A percentile compares a stretch with the other conserved stretches of the same genome.
These are phyloP conservation scores for Fraxinus velutina DNA, from an alignment of 305 asterid genomes.

Conservation along the genomic window DNA sequence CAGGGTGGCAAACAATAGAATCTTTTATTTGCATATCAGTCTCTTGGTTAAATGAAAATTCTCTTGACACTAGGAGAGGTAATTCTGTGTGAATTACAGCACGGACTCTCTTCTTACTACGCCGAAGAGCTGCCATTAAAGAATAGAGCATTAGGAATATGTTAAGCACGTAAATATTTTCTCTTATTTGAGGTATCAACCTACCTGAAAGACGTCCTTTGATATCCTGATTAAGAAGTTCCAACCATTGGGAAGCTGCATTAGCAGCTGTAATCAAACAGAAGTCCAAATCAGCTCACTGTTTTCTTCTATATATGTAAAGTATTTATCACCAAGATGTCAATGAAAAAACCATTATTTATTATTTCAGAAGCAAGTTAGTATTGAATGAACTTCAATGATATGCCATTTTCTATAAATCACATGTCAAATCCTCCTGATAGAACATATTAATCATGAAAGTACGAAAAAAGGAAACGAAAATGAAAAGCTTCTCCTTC, in stretches of 20 bases:
- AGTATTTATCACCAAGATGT: background rate
- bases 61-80: constrained; percentile 61
- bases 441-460: background rate
- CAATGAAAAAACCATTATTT: background rate
- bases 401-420: background rate
- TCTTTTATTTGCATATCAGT: constrained; percentile 26
- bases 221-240: constrained; percentile 78
- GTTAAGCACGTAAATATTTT: constrained; percentile 1
- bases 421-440: background rate
- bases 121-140: constrained; percentile 62
- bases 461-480: background rate
- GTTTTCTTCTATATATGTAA: background rate
- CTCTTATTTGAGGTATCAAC: constrained; percentile 9
- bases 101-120: constrained; percentile 83
- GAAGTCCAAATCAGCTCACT: constrained; percentile 15
- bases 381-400: background rate
- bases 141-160: constrained; percentile 10
- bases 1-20: constrained; percentile 26
- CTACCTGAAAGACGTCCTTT: constrained; percentile 84
- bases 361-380: background rate
- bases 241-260: constrained; percentile 96
- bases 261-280: constrained; percentile 66
- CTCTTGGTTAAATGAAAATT: constrained; percentile 51
- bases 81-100: constrained; percentile 64
- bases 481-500: background rate